Evolutionary conservation across 2,329 filamentous ascomycete genomes (phyloP).

Genomic region (Alternaria atra): DNA sequence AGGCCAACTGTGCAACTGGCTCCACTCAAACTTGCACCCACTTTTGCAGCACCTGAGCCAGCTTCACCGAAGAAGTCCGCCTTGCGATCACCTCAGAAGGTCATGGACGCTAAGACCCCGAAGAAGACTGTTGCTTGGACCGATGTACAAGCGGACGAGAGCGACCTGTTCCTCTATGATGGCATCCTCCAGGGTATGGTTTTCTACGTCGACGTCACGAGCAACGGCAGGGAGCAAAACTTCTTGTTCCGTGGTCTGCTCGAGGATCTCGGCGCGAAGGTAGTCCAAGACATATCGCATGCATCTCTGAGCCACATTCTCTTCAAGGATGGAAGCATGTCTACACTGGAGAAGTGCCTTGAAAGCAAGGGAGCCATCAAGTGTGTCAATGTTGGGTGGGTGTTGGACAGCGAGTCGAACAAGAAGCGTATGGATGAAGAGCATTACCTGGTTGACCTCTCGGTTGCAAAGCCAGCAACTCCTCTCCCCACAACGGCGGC

Average conservation of each 20-base stretch:
- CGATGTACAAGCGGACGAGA: slow-evolving; percentile 31
- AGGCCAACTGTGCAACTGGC: slow-evolving; percentile 26
- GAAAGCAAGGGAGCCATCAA: slow-evolving; percentile 77
- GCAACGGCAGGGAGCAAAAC: slow-evolving; percentile 68
- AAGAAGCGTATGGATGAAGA: slow-evolving; percentile 47
- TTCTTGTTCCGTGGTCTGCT: slow-evolving; percentile 81
- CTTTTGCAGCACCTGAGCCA: slow-evolving; percentile 19
- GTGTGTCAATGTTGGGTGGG: slow-evolving; percentile 88
- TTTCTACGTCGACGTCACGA: slow-evolving; percentile 84
- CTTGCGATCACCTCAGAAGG: slow-evolving; percentile 49
- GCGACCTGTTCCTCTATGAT: slow-evolving; percentile 33
- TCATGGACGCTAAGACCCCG: slow-evolving; percentile 37
- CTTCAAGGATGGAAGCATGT: slow-evolving; percentile 84
- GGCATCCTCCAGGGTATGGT: slow-evolving; percentile 66
- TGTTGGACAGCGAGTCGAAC: slow-evolving; percentile 68
- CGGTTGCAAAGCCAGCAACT: slow-evolving; percentile 29
- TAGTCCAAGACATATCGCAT: slow-evolving; percentile 73
- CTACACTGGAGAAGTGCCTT: slow-evolving; percentile 82
- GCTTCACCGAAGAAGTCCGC: slow-evolving; percentile 45
- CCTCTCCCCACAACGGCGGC: slow-evolving; percentile 29
- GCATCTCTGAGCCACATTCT: slow-evolving; percentile 86
- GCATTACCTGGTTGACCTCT: slow-evolving; percentile 44
- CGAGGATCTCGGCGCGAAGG: slow-evolving; percentile 81
- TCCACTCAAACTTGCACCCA: slow-evolving; percentile 22
- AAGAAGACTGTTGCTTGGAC: slow-evolving; percentile 51